Evolutionary conservation across 306 rosid species (phyloP).

Genomic region (Ormosia emarginata): DNA sequence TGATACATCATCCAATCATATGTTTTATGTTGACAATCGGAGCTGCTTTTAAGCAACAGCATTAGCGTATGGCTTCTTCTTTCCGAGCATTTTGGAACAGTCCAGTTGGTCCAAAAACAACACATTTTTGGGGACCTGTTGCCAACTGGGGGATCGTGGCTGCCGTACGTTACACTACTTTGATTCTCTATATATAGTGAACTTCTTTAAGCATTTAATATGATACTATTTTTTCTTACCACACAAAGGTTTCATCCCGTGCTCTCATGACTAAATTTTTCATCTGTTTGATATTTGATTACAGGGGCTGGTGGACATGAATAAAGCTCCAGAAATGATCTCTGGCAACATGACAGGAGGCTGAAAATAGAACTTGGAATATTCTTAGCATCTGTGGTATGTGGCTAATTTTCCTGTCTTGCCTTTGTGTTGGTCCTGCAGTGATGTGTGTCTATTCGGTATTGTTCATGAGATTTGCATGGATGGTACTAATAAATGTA

Average conservation of each 20-base stretch:
- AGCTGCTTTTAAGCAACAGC: background rate
- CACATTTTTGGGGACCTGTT: conserved; percentile 85
- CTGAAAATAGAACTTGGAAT: conserved; percentile 16
- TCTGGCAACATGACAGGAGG: conserved; percentile 83
- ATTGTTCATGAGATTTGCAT: conserved; percentile 72
- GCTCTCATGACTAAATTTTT: background rate
- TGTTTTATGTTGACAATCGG: conserved; percentile 3
- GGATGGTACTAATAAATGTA: conserved; percentile 46
- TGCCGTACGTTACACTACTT: conserved; percentile 47
- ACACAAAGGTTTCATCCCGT: background rate
- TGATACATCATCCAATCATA: background rate
- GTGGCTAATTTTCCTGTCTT: background rate
- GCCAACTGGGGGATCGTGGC: conserved; percentile 78
- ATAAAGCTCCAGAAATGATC: conserved; percentile 72
- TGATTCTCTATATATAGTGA: background rate
- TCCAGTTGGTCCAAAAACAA: conserved; percentile 76
- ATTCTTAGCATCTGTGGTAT: background rate
- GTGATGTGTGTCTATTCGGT: conserved; percentile 64
- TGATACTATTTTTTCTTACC: background rate
- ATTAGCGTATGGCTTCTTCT: conserved; percentile 50
- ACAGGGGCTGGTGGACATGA: conserved; percentile 63
- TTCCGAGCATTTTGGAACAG: conserved; percentile 74
- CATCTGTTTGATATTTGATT: background rate
- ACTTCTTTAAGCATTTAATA: background rate
- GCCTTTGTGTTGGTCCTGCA: conserved; percentile 32